phyloP scores from a whole-genome alignment of 2,329 filamentous ascomycete genomes.

The Monascus ruber region DNA sequence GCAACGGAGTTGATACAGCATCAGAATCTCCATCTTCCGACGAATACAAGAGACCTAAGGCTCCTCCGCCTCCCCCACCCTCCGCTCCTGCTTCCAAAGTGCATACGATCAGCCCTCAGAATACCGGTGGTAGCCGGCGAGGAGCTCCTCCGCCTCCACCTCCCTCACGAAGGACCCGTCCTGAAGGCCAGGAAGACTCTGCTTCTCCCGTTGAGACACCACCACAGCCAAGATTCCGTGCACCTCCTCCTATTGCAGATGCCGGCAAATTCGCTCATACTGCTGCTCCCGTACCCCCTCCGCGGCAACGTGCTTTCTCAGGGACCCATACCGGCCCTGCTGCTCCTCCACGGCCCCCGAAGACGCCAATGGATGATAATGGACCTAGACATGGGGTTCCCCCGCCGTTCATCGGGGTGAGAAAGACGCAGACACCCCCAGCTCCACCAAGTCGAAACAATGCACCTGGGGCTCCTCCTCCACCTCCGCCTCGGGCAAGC shows the following conservation, averaged over 20 bases:
- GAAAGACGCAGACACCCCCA: constrained; percentile 53
- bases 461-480: constrained; percentile 49
- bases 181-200: constrained; percentile 45
- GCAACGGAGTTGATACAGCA: constrained; percentile 31
- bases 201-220: constrained; percentile 52
- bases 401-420: constrained; percentile 62
- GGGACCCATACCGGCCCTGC: constrained; percentile 36
- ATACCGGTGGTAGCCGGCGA: constrained; percentile 45
- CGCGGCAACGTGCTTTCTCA: constrained; percentile 40
- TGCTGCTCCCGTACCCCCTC: constrained; percentile 35
- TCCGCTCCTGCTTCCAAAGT: constrained; percentile 33
- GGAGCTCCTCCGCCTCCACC: constrained; percentile 52
- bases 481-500: constrained; percentile 45
- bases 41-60: constrained; percentile 39
- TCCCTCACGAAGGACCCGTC: constrained; percentile 35
- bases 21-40: constrained; percentile 32
- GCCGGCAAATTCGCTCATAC: constrained; percentile 72
- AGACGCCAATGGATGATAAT: constrained; percentile 58
- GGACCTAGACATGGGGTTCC: constrained; percentile 61
- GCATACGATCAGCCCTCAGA: constrained; percentile 46
- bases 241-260: constrained; percentile 77
- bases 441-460: constrained; percentile 61
- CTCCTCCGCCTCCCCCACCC: constrained; percentile 54
- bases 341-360: constrained; percentile 57
- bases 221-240: constrained; percentile 64